A percentile compares a stretch with the other conserved stretches of the same genome.
These are phyloP conservation scores for Ambispora gerdemannii DNA, from an alignment of 192 early-diverging fungal genomes.

Conservation along the genomic window DNA sequence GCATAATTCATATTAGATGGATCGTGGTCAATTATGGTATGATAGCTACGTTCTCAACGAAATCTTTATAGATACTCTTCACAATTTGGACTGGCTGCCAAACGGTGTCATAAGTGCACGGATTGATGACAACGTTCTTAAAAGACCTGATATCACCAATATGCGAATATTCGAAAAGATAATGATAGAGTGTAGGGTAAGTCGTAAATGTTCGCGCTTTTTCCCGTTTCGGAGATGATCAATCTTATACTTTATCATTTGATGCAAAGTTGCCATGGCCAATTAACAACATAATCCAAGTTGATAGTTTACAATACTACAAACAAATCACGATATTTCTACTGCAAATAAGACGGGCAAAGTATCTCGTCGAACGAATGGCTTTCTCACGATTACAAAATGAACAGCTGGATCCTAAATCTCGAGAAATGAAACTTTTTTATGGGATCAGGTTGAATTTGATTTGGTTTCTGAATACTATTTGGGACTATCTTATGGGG, in stretches of 20 bases:
- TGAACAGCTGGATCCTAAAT: background rate
- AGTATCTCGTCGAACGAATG: constrained; percentile 38
- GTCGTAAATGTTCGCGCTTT: background rate
- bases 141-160: constrained; percentile 20
- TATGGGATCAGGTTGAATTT: constrained; percentile 39
- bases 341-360: constrained; percentile 38
- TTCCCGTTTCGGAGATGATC: background rate
- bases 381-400: constrained; percentile 30
- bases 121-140: constrained; percentile 21
- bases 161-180: constrained; percentile 33
- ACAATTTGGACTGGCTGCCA: constrained; percentile 17
- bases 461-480: constrained; percentile 43
- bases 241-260: background rate
- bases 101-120: constrained; percentile 32
- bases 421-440: constrained; percentile 30
- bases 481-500: constrained; percentile 42
- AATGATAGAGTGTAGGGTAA: constrained; percentile 24
- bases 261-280: constrained; percentile 37
- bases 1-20: constrained; percentile 30
- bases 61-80: constrained; percentile 29
- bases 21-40: constrained; percentile 39
- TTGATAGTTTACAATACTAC: constrained; percentile 28
- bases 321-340: constrained; percentile 34
- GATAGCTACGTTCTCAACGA: constrained; percentile 36
- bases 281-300: constrained; percentile 37